These are phyloP conservation scores for Sclerospora graminicola DNA, from an alignment of 352 stramenopile species.

Conservation along the genomic window DNA sequence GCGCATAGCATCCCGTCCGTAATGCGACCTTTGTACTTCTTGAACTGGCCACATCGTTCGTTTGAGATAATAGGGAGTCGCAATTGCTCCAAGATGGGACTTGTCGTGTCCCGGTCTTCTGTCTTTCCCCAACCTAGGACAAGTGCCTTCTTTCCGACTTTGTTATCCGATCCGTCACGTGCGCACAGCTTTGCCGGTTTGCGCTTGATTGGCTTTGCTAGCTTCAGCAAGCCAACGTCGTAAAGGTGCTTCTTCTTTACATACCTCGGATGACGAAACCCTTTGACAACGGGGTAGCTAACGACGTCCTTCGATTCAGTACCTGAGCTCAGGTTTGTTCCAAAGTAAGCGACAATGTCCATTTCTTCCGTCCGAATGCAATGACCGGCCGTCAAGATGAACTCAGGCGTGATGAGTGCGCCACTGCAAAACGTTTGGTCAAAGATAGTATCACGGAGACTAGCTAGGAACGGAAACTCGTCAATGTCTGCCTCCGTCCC, in stretches of 20 bases:
- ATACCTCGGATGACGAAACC: slow-evolving; percentile 20
- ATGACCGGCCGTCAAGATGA: slow-evolving; percentile 61
- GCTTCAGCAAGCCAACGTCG: slow-evolving; percentile 49
- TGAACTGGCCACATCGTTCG: slow-evolving; percentile 33
- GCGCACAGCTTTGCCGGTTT: slow-evolving; percentile 26
- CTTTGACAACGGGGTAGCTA: slow-evolving; percentile 4
- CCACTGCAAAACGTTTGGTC: slow-evolving; percentile 46
- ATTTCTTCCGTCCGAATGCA: slow-evolving; percentile 33
- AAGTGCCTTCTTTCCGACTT: slow-evolving; percentile 33
- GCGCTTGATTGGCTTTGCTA: slow-evolving; percentile 25
- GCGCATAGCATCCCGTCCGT: slow-evolving; percentile 56
- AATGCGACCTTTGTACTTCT: slow-evolving; percentile 37
- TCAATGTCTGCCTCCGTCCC: slow-evolving; percentile 35
- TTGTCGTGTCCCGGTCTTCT: slow-evolving; percentile 13
- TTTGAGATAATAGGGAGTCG: slow-evolving; percentile 50
- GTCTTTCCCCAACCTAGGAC: slow-evolving; percentile 52
- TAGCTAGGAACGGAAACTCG: slow-evolving; percentile 45
- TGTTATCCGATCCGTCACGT: slow-evolving; percentile 35
- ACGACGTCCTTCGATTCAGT: background rate
- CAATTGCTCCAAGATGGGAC: slow-evolving; percentile 30
- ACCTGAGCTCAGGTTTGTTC: slow-evolving; percentile 11
- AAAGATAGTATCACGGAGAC: slow-evolving; percentile 21
- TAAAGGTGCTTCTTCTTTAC: slow-evolving; percentile 23
- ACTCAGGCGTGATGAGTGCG: slow-evolving; percentile 39
- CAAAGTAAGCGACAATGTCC: slow-evolving; percentile 15